phyloP scores from a whole-genome alignment of 306 rosid species.

The Ormosia emarginata region DNA sequence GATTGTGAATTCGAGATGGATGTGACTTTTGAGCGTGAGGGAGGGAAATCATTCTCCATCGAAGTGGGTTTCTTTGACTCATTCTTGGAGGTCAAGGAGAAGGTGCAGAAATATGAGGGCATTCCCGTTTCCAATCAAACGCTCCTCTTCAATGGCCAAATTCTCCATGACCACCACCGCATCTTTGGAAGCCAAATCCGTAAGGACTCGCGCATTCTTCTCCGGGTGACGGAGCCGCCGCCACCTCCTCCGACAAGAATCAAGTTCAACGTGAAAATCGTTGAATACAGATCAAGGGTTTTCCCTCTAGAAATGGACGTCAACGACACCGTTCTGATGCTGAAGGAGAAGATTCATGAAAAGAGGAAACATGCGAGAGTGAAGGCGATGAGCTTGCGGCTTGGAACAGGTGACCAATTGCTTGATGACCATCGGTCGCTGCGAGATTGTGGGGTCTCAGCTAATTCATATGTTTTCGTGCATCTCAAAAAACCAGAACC shows the following conservation, averaged over 20 bases:
- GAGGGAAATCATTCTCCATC: conserved; percentile 38
- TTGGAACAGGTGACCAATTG: too few relatives aligned
- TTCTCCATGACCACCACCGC: conserved; percentile 14
- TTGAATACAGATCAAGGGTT: background rate
- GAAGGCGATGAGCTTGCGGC: too few relatives aligned
- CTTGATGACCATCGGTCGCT: conserved; percentile 20
- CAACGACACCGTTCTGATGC: conserved; percentile 29
- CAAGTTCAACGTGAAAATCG: conserved; percentile 24
- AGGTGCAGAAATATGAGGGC: conserved; percentile 31
- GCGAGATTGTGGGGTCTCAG: conserved; percentile 12
- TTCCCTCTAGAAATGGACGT: conserved; percentile 35
- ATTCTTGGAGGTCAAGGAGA: conserved; percentile 49
- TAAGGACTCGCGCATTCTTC: too few relatives aligned
- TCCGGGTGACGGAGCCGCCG: too few relatives aligned
- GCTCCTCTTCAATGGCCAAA: conserved; percentile 46
- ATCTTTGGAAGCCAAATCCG: too few relatives aligned
- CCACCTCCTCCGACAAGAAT: background rate
- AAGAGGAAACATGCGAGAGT: too few relatives aligned
- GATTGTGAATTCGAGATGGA: background rate
- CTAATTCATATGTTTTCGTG: too few relatives aligned
- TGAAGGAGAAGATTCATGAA: conserved; percentile 28
- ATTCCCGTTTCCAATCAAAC: conserved; percentile 51
- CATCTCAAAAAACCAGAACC: too few relatives aligned
- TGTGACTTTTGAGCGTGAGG: conserved; percentile 30
- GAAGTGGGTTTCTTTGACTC: conserved; percentile 53